These are phyloP conservation scores for Ceriops decandra DNA, from an alignment of 345 rosid species.

Conservation along the genomic window DNA sequence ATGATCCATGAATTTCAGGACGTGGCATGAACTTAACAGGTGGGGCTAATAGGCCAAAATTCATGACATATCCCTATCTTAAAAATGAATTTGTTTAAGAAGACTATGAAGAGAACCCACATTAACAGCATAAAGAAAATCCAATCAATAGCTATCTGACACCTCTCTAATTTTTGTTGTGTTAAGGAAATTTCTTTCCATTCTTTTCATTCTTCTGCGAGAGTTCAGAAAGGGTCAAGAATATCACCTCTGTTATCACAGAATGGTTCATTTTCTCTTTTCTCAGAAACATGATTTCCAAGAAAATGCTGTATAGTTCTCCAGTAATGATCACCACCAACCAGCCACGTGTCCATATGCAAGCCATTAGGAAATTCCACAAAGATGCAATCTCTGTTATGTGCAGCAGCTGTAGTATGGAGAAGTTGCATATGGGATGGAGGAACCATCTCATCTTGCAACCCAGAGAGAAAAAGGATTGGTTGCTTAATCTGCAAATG, in stretches of 20 bases:
- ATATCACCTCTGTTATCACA: slow-evolving; percentile 28
- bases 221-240: slow-evolving; percentile 7
- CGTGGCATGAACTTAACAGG: too few relatives aligned
- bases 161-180: not conserved
- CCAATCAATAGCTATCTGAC: not conserved
- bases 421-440: slow-evolving; percentile 87
- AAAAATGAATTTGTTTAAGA: too few relatives aligned
- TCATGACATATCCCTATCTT: too few relatives aligned
- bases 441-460: slow-evolving; percentile 99
- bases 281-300: slow-evolving; percentile 53
- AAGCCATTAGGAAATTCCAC: slow-evolving; percentile 89
- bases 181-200: not conserved
- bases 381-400: slow-evolving; percentile 58
- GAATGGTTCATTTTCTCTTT: slow-evolving; percentile 33
- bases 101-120: not conserved
- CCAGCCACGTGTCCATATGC: slow-evolving; percentile 99
- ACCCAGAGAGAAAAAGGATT: slow-evolving; percentile 88
- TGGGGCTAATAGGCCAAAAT: too few relatives aligned
- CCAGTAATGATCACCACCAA: slow-evolving; percentile 95
- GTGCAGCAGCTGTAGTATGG: slow-evolving; percentile 87
- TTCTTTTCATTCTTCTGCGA: not conserved
- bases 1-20: too few relatives aligned
- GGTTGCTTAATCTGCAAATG: slow-evolving; percentile 78
- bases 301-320: slow-evolving; percentile 55
- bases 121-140: slow-evolving; percentile 2